Evolutionary conservation across 2,329 filamentous ascomycete species (phyloP).

Genomic region (Monosporascus sp.): DNA sequence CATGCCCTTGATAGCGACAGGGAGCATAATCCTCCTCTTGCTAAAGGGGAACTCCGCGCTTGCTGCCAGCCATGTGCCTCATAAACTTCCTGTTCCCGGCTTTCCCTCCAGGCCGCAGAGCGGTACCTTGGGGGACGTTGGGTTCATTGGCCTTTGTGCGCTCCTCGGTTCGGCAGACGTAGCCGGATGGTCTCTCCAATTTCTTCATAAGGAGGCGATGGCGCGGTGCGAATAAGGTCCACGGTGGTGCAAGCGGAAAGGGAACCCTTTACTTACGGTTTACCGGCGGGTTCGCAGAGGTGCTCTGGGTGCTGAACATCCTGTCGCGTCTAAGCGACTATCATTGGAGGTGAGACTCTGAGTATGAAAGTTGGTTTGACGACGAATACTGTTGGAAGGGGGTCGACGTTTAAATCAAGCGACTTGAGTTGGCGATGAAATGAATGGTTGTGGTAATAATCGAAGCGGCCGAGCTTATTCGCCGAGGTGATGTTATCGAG

Average conservation of each 20-base stretch:
- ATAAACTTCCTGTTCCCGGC: too few relatives aligned
- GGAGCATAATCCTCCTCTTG: too few relatives aligned
- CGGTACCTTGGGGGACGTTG: background rate
- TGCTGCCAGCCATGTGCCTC: too few relatives aligned
- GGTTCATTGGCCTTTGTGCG: background rate
- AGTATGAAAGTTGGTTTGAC: background rate
- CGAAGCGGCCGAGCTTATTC: too few relatives aligned
- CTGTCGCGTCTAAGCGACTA: constrained; percentile 10
- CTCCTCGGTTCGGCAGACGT: background rate
- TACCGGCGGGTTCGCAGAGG: constrained; percentile 10
- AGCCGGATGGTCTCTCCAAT: too few relatives aligned
- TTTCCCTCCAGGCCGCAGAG: too few relatives aligned
- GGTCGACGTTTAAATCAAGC: too few relatives aligned
- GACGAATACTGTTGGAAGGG: background rate
- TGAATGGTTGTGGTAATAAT: too few relatives aligned
- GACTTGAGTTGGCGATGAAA: background rate
- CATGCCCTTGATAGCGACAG: too few relatives aligned
- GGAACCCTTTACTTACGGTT: constrained; percentile 25
- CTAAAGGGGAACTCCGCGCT: too few relatives aligned
- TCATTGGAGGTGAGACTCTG: constrained; percentile 10
- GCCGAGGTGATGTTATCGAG: too few relatives aligned
- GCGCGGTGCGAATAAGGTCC: background rate
- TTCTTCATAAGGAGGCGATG: background rate
- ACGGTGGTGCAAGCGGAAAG: constrained; percentile 12
- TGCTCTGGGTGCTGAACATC: constrained; percentile 21